These are phyloP conservation scores for Chalciporus pseudorubinellus DNA, from an alignment of 768 basidiomycete genomes.

Conservation along the genomic window DNA sequence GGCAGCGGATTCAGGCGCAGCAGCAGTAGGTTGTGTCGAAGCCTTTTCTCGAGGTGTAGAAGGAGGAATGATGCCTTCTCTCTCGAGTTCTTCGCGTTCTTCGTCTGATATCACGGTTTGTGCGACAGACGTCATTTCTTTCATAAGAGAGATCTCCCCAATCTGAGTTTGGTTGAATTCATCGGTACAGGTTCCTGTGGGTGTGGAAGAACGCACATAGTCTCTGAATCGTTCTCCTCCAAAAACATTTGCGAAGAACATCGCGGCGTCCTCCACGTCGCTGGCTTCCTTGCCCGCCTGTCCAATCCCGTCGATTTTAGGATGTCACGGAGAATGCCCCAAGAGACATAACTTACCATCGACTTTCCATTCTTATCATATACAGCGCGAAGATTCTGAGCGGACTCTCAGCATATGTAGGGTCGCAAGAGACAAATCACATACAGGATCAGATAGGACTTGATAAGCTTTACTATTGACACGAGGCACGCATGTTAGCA, in stretches of 20 bases:
- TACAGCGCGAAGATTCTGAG: slow-evolving; percentile 77
- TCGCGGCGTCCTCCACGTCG: slow-evolving; percentile 87
- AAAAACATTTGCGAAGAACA: slow-evolving; percentile 94
- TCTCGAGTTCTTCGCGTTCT: slow-evolving; percentile 85
- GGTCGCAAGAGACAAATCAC: slow-evolving; percentile 24
- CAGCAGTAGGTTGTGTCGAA: slow-evolving; percentile 19
- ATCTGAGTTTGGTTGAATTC: slow-evolving; percentile 51
- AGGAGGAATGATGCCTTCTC: slow-evolving; percentile 47
- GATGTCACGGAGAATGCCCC: slow-evolving; percentile 2
- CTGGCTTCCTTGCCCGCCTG: slow-evolving; percentile 78
- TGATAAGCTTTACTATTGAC: slow-evolving; percentile 86
- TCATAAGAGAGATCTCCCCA: slow-evolving; percentile 95
- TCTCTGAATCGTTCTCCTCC: slow-evolving; percentile 90
- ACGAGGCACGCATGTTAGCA: slow-evolving; percentile 19
- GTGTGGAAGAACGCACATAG: slow-evolving; percentile 57
- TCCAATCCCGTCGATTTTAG: slow-evolving; percentile 1
- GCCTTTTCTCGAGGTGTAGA: slow-evolving; percentile 15
- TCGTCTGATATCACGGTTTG: slow-evolving; percentile 90
- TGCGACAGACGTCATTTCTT: slow-evolving; percentile 84
- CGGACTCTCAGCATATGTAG: slow-evolving; percentile 8
- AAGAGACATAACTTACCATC: slow-evolving; percentile 51
- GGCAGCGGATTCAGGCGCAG: slow-evolving; percentile 8
- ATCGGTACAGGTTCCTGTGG: not conserved
- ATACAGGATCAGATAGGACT: slow-evolving; percentile 79
- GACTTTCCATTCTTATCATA: slow-evolving; percentile 96